phyloP scores from a whole-genome alignment of 352 stramenopile species.

The Phytophthora parvispora region DNA sequence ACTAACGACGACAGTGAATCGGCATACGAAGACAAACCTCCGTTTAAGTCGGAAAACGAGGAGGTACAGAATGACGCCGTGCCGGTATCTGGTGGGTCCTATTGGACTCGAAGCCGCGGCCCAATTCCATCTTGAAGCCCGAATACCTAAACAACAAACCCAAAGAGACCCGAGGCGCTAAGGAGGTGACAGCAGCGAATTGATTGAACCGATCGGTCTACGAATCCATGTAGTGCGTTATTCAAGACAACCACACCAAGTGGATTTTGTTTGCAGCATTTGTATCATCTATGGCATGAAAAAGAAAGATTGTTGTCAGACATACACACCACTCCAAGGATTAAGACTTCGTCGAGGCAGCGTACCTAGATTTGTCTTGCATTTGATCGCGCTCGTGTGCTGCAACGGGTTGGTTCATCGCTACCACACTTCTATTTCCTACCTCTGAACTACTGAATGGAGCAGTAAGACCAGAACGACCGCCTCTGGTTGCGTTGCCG shows the following conservation, averaged over 20 bases:
- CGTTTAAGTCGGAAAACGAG: constrained; percentile 22
- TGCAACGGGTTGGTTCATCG: not conserved
- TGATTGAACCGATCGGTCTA: constrained; percentile 24
- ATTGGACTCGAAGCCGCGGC: constrained; percentile 40
- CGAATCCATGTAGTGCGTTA: constrained; percentile 27
- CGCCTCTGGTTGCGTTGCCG: constrained; percentile 38
- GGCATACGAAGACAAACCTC: constrained; percentile 38
- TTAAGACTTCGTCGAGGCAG: not conserved
- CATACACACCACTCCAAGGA: not conserved
- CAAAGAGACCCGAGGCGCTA: constrained; percentile 6
- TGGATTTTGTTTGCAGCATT: constrained; percentile 20
- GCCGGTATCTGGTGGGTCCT: constrained; percentile 1
- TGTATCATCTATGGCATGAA: constrained; percentile 21
- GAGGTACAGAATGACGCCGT: constrained; percentile 9
- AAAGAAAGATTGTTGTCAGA: constrained; percentile 14
- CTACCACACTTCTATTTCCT: constrained; percentile 36
- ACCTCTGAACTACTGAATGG: constrained; percentile 56
- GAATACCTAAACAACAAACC: constrained; percentile 17
- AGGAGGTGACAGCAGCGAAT: constrained; percentile 2
- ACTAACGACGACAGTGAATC: constrained; percentile 50
- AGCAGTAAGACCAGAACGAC: constrained; percentile 55
- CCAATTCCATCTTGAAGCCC: constrained; percentile 18
- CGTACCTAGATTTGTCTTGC: constrained; percentile 19
- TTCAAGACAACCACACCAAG: constrained; percentile 20
- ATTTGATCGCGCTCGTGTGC: not conserved